These are phyloP conservation scores for Colletotrichum sp. DNA, from an alignment of 2,329 filamentous ascomycete genomes.

Conservation along the genomic window DNA sequence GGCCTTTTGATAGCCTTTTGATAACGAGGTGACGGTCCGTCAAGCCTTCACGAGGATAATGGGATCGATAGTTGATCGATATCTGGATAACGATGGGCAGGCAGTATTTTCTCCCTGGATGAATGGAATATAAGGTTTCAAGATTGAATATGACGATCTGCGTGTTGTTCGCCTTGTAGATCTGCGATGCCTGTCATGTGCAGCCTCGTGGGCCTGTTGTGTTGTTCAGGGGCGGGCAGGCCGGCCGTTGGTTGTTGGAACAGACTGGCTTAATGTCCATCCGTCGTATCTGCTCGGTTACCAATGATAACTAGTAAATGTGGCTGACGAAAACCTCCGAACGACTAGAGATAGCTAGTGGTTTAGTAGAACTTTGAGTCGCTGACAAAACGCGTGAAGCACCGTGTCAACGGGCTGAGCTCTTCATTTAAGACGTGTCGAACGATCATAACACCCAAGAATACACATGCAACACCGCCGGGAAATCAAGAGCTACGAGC, in stretches of 20 bases:
- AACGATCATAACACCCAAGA: neutral
- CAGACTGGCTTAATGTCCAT: neutral
- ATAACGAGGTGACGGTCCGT: neutral
- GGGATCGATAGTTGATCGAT: neutral
- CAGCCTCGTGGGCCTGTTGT: neutral
- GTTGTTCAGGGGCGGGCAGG: neutral
- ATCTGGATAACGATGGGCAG: neutral
- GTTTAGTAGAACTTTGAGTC: neutral
- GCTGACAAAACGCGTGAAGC: neutral
- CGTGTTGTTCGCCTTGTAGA: neutral
- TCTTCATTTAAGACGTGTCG: neutral
- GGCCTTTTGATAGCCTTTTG: neutral
- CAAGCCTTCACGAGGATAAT: neutral
- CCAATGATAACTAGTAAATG: neutral
- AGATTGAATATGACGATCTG: neutral
- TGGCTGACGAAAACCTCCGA: neutral
- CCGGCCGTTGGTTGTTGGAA: neutral
- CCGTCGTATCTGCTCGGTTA: neutral
- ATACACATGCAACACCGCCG: neutral
- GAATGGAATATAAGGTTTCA: neutral
- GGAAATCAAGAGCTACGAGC: neutral
- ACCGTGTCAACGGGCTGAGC: neutral
- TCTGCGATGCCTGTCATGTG: neutral
- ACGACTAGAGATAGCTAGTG: neutral
- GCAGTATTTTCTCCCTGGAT: neutral